Conservation (phyloP, 2,329 filamentous ascomycete genomes). For the Drechslerella coelobrocha region DNA sequence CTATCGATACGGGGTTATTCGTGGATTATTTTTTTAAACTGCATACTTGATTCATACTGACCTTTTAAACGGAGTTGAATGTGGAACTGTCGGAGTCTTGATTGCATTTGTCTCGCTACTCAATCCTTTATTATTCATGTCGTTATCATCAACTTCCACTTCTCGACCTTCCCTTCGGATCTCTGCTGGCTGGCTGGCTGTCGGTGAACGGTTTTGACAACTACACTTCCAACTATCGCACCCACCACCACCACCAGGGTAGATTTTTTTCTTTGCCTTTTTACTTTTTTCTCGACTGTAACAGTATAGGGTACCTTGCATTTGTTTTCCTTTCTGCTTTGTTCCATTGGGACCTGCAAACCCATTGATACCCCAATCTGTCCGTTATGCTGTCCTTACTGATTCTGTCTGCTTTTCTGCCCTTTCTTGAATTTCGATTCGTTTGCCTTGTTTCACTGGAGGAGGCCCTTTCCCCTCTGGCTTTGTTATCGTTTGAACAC, state of each 20-base stretch:
- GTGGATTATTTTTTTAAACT: slow-evolving; percentile 21
- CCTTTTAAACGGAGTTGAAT: slow-evolving; percentile 36
- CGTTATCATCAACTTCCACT: slow-evolving; percentile 3
- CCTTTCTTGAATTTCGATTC: neutral
- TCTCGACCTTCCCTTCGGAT: neutral
- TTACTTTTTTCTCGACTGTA: slow-evolving; percentile 11
- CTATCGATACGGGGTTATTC: slow-evolving; percentile 3
- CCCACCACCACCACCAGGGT: neutral
- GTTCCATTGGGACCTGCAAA: slow-evolving; percentile 35
- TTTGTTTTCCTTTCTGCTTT: slow-evolving; percentile 5
- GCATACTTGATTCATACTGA: slow-evolving; percentile 21
- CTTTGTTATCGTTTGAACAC: neutral
- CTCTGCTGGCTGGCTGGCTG: slow-evolving; percentile 1
- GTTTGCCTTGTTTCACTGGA: neutral
- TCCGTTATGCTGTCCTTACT: slow-evolving; percentile 9
- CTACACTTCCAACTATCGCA: neutral
- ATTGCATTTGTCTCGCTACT: slow-evolving; percentile 21
- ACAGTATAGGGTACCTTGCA: slow-evolving; percentile 29
- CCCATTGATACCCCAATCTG: slow-evolving; percentile 45
- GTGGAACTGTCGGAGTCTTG: slow-evolving; percentile 37
- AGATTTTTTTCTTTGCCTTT: neutral
- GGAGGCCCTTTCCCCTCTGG: neutral
- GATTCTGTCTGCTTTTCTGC: neutral
- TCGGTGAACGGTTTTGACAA: slow-evolving; percentile 38
- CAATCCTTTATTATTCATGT: slow-evolving; percentile 11